phyloP scores from a whole-genome alignment of 768 basidiomycete species.

The Tylopilus intermedius region DNA sequence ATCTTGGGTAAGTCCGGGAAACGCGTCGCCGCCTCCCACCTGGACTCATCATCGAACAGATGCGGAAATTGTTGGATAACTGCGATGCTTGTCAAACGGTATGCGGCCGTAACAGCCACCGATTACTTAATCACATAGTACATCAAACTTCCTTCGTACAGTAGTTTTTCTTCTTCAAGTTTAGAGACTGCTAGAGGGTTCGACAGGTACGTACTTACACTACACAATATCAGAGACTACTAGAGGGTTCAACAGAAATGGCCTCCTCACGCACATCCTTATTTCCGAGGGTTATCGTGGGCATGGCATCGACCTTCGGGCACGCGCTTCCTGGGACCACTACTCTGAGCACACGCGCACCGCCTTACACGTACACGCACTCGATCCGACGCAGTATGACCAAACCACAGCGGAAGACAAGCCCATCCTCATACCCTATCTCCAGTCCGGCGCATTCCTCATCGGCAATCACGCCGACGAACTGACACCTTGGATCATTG shows the following conservation, averaged over 20 bases:
- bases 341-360: constrained; percentile 64
- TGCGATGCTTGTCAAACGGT: too few relatives aligned
- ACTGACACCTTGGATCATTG: constrained; percentile 87
- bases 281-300: constrained; percentile 79
- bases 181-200: too few relatives aligned
- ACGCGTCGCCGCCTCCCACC: neutral
- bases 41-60: constrained; percentile 33
- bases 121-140: too few relatives aligned
- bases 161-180: too few relatives aligned
- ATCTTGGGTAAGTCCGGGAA: constrained; percentile 61
- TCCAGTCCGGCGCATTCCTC: constrained; percentile 58
- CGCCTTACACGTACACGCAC: constrained; percentile 59
- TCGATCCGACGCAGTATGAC: constrained; percentile 49
- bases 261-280: constrained; percentile 85
- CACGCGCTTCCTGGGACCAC: constrained; percentile 76
- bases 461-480: constrained; percentile 97
- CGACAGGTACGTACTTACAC: too few relatives aligned
- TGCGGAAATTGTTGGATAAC: constrained; percentile 46
- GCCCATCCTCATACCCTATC: constrained; percentile 19
- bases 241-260: constrained; percentile 42
- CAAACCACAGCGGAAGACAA: neutral
- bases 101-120: too few relatives aligned
- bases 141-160: too few relatives aligned
- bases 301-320: constrained; percentile 79
- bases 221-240: too few relatives aligned